Base-by-base conservation (phyloP, 768 basidiomycete species). In the Lanmaoa pseudosensibilis region DNA sequence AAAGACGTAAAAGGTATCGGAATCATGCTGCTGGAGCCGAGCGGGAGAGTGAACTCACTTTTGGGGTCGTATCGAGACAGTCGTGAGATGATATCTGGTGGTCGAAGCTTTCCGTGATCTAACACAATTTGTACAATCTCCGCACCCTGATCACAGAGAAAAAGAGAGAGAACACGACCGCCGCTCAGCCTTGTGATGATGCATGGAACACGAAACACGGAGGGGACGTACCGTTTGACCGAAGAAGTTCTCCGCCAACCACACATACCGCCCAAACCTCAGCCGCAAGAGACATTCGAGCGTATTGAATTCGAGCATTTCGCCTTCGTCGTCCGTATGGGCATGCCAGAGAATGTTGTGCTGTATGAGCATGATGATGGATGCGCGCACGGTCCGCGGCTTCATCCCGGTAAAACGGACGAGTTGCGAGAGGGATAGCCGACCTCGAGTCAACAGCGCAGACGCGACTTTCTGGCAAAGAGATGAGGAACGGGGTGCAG, bases 331-430 rank as follows among this genome's bases (percentile, higher is more conserved):
- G 10, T 86, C 85, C 6, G 80, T 80, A 38, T 81, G 80, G 10
- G 87, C 82, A 67, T 94, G 91, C 90, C 93, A 94, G 43, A 95
- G 77, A 43, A 97, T 73, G 72, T 97, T 94, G 69, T 98, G 95
- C 68, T 98, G 95, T 18, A 95, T 80, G 51, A 98, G 81, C 44
- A 88, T 82, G 44, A 97, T 76, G 19, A 95, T 74, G 19, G 84
- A 80, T 27, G 86, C 85, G 51, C 88, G 84, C 15, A 87, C 81
- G 1, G 80, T 84, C 25, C 86, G 83, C 11, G 85, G 80, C 64
- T 84, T 88, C 27, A 92, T 71, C 30, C 75, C 77, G 2, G 92
- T 83, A 66, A 85, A 85, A 33, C 88, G 86, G 34, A 86, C 76
- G 48, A 96, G 68, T 62, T 89, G 85, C 10, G 77, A 56, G 23